A percentile compares a stretch with the other conserved stretches of the same genome.
These are phyloP conservation scores for Fragilaria crotonensis DNA, from an alignment of 108 stramenopile species.

Conservation along the genomic window DNA sequence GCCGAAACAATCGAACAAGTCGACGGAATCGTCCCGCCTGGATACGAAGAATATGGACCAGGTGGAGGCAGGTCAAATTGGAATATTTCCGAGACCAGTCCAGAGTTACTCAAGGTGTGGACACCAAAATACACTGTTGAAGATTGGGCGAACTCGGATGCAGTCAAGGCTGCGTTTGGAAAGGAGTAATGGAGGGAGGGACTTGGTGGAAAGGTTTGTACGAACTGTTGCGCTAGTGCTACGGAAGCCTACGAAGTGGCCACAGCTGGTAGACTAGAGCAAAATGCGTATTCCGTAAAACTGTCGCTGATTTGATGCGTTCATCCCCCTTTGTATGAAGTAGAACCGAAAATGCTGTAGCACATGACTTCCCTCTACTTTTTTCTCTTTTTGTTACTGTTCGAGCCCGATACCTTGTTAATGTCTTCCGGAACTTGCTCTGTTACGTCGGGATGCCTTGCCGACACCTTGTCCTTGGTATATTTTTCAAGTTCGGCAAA, in stretches of 20 bases:
- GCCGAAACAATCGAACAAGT: slow-evolving; percentile 3
- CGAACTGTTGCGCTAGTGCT: no score
- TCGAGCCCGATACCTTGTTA: background rate
- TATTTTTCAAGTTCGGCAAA: slow-evolving; percentile 74
- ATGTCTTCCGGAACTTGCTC: background rate
- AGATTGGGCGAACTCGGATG: slow-evolving; percentile 1
- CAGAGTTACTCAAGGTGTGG: slow-evolving; percentile 1
- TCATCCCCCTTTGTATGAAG: no score
- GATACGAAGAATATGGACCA: slow-evolving; percentile 2
- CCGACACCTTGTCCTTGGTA: slow-evolving; percentile 18
- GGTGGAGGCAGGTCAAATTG: background rate
- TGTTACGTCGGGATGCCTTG: background rate
- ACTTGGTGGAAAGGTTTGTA: no score
- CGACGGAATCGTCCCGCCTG: slow-evolving; percentile 1
- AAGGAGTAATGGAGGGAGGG: background rate
- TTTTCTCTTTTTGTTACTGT: background rate
- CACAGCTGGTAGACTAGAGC: no score
- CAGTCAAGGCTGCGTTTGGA: slow-evolving; percentile 1
- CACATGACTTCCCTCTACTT: no score
- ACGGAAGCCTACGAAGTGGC: no score
- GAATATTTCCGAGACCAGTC: background rate
- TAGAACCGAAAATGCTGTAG: no score
- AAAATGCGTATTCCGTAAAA: no score
- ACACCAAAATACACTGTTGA: background rate
- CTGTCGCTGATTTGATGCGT: no score